phyloP scores from a whole-genome alignment of 805 yeast genomes.

The Suhomyces faveliae region DNA sequence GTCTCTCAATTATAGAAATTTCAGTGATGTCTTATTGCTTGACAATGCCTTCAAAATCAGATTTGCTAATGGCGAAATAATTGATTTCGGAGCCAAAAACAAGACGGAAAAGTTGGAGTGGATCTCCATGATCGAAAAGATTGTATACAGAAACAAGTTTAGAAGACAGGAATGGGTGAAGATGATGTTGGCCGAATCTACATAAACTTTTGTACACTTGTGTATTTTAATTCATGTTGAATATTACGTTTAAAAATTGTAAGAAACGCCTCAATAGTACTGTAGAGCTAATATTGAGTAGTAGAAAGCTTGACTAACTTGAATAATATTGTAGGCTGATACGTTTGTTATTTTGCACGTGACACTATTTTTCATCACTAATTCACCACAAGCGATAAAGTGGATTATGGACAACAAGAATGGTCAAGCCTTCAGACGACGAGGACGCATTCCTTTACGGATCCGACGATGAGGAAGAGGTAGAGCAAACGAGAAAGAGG shows the following conservation, averaged over 20 bases:
- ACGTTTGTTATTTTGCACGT: not conserved
- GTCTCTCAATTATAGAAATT: conserved; percentile 49
- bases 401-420: conserved; percentile 1
- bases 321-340: not conserved
- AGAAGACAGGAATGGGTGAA: conserved; percentile 64
- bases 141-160: conserved; percentile 54
- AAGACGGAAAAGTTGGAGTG: conserved; percentile 59
- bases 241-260: conserved; percentile 2
- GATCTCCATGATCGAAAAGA: conserved; percentile 58
- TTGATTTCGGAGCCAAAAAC: conserved; percentile 83
- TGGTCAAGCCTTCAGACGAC: conserved; percentile 42
- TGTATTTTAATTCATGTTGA: conserved; percentile 7
- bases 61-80: conserved; percentile 77
- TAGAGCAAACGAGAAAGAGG: conserved; percentile 25
- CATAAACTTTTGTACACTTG: not conserved
- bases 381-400: too few species aligned
- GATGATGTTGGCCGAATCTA: conserved; percentile 32
- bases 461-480: conserved; percentile 40
- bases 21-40: conserved; percentile 68
- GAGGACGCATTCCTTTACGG: conserved; percentile 72
- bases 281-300: too few species aligned
- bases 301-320: too few species aligned
- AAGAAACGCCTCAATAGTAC: too few species aligned
- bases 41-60: conserved; percentile 73
- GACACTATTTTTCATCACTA: not conserved